Evolutionary conservation across 345 rosid genomes (phyloP), one percentile per base, ranked within the genome.

Genomic region (Pugionium cornutum): DNA sequence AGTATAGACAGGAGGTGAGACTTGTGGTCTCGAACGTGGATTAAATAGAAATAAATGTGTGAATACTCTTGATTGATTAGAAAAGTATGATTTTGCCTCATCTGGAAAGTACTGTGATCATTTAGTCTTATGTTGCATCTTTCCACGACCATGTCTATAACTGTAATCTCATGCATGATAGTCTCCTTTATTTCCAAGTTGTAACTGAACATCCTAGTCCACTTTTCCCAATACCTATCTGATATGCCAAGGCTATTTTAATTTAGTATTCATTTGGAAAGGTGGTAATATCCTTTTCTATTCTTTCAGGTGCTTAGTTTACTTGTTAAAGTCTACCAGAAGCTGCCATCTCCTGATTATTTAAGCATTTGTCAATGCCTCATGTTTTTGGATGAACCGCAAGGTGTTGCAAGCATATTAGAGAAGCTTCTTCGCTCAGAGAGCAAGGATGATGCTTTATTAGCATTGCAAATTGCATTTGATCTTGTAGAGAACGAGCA

Each of bases 401-500:
- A 86, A 75, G 82, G 83, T 64, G 96, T 91, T 70, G 88, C 92
- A 47, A 81, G 63, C 74, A 87, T 89, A 75, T 77, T 95, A 80
- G 97, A 95, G 82, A 95, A 87, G 83, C 99, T 95, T 77, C 83
- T 95, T 33, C 84, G 81, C 29, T 91, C 99, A 1, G 84, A 78
- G 36, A 87, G 78, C 76, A 91, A 86, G 77, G 96, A 95, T 64
- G 96, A 95, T 71, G 85, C 87, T 66, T 78, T 95, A 73, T 72
- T 87, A 68, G 94, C 99, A 66, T 84, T 85, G 70, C 99, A 95
- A 80, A 78, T 95, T 65, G 92, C 97, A 25, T 95, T 95, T 76
- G 98, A 95, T 76, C 98, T 95, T 65, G 89, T 89, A 39, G 98
- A 95, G 87, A 95, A 91, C 53, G 99, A 95, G 82, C 96, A 86